Base-by-base conservation (phyloP, 768 basidiomycete genomes). In the Neoboletus magnificus region DNA sequence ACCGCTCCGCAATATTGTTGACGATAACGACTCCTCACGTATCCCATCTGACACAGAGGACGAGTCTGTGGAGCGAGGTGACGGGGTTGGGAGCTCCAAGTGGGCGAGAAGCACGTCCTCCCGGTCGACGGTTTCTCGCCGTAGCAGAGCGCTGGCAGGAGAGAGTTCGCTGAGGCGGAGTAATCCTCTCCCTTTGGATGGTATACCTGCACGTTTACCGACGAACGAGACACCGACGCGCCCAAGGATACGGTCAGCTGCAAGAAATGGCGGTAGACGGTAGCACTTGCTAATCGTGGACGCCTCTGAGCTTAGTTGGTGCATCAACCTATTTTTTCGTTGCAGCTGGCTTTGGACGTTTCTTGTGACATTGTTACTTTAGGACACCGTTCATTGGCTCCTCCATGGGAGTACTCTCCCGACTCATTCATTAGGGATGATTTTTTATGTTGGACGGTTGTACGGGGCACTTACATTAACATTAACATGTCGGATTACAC, bases 221-320 rank as follows among this genome's bases (percentile, higher is more conserved):
- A 74, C 64, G 50, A 78, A 81, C 54, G 83, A 86, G 63, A 84
- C 84, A 1, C 85, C 85, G 36, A 85, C 85, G 23, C 75, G 83
- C 52, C 83, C 84, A 20, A 79, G 85, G 53, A 72, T 77, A 68
- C 78, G 81, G 60, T 72, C 71, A 40, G 67, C 68, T 22, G 68
- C 70, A 41, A 71, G 73, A 57, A 60, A 64, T 33, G 62, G 60
- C 3, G 76, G 82, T 44, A 73, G 79, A 71, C 81, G 83, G 61
- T 83, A 73, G 67, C 58, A 43, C 18, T 25, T 6, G 30, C 9
- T 4, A 36, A 23, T n/a, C 12, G 29, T 33, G 23, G 37, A 39
- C 50, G 33, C 30, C 20, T 22, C 23, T 27, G 48, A 49, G 27
- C 22, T 16, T 16, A 15, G 35, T 25, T 12, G 48, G 23, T 15